Base-by-base conservation (phyloP, 1,284 basidiomycete genomes). In the Marasmius tenuissimus region DNA sequence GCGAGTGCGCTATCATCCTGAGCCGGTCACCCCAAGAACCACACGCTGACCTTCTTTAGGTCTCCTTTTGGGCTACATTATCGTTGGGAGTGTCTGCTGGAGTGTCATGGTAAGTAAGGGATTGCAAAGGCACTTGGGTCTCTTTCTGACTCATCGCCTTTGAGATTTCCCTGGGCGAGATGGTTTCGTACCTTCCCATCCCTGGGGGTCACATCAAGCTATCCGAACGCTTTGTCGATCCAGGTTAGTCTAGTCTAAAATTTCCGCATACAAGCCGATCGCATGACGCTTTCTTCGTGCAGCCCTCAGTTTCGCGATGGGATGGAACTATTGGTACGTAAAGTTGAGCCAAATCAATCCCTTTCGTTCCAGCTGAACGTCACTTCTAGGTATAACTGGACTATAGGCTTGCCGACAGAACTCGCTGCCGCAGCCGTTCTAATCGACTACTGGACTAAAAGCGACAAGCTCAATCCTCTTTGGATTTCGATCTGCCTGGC, bases 271-370 rank as follows among this genome's bases (percentile, higher is more conserved):
- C 42, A 16, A 20, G 5, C 37, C 20, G 27, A 65, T n/a, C n/a
- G n/a, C n/a, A n/a, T n/a, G n/a, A n/a, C n/a, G n/a, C n/a, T n/a
- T n/a, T n/a, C n/a, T n/a, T n/a, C n/a, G n/a, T n/a, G n/a, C n/a
- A 5, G 89, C 92, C 1, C 81, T 94, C 63, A 88, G 88, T 0
- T 94, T 94, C 69, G 84, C 92, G 14, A 86, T 91, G 85, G 92
- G 91, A 9, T 94, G 89, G 89, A 88, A 92, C 69, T 93, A 92
- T 71, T 90, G 88, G 86, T 91, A 66, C 42, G 50, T 47, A 38
- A 27, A 18, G 6, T 11, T 48, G 16, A 47, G 27, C 10, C 34
- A n/a, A n/a, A n/a, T n/a, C n/a, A n/a, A n/a, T n/a, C 51, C 7
- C n/a, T n/a, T n/a, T 7, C 4, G n/a, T n/a, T n/a, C n/a, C n/a